phyloP scores from a whole-genome alignment of 192 early-diverging fungal genomes.

The Entophlyctis luteolus region DNA sequence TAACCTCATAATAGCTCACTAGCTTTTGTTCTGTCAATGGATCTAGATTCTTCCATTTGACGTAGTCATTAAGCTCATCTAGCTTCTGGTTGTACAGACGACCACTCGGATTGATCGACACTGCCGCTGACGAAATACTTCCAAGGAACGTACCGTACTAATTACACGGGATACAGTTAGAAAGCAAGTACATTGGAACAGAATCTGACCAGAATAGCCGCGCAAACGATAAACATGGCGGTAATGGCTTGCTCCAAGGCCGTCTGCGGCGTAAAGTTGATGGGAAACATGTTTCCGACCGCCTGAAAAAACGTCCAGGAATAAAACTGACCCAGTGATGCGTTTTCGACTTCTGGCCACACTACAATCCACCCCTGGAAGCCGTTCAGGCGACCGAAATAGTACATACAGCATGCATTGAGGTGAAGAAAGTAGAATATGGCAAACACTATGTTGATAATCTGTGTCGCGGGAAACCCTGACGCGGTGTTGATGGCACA shows the following conservation, averaged over 20 bases:
- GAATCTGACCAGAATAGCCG: conserved; percentile 12
- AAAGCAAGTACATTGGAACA: neutral
- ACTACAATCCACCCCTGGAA: neutral
- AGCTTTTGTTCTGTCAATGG: conserved; percentile 18
- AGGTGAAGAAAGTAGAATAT: conserved; percentile 5
- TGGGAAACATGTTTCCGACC: conserved; percentile 11
- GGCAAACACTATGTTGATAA: conserved; percentile 1
- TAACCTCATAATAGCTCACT: conserved; percentile 26
- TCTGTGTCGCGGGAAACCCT: neutral
- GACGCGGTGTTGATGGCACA: neutral
- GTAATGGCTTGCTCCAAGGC: conserved; percentile 1
- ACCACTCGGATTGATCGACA: neutral
- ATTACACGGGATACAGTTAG: neutral
- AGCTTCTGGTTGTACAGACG: conserved; percentile 26
- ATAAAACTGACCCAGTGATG: neutral
- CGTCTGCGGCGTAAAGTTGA: neutral
- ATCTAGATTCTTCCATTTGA: conserved; percentile 25
- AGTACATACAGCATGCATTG: conserved; percentile 15
- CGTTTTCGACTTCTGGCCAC: neutral
- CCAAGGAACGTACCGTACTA: neutral
- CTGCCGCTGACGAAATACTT: neutral
- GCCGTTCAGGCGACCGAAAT: neutral
- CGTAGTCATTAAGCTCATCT: conserved; percentile 32
- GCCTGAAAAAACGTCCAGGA: neutral
- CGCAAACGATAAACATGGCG: conserved; percentile 6